Conservation (phyloP, 768 basidiomycete genomes). For the Phaffia australis region DNA sequence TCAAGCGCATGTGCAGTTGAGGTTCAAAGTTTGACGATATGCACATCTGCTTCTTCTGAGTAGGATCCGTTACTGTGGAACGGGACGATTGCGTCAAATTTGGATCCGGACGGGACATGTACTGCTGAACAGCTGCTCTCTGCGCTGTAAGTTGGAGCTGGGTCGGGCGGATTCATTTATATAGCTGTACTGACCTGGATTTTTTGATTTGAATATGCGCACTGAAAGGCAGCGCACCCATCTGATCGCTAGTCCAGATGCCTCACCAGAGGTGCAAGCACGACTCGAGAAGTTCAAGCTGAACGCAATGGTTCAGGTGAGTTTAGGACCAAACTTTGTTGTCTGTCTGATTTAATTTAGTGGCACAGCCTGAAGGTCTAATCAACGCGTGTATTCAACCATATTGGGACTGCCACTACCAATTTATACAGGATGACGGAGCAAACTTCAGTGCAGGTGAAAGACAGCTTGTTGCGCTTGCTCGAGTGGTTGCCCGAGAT, state of each 20-base stretch:
- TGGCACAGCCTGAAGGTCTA: too few species aligned
- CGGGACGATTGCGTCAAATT: slow-evolving; percentile 57
- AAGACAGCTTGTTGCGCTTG: slow-evolving; percentile 22
- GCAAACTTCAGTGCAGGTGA: slow-evolving; percentile 24
- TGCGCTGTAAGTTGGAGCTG: slow-evolving; percentile 1
- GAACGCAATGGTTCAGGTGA: slow-evolving; percentile 15
- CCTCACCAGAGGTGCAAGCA: slow-evolving; percentile 11
- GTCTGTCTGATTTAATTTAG: background rate
- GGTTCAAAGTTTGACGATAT: slow-evolving; percentile 44
- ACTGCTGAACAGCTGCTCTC: slow-evolving; percentile 48
- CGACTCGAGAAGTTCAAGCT: slow-evolving; percentile 22
- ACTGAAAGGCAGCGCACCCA: slow-evolving; percentile 5
- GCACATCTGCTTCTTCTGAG: background rate
- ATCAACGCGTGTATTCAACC: too few species aligned
- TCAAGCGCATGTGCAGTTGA: slow-evolving; percentile 58
- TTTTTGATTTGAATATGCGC: too few species aligned
- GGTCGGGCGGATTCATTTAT: slow-evolving; percentile 31
- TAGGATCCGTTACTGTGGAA: slow-evolving; percentile 51
- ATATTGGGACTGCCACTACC: background rate
- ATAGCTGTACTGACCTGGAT: background rate
- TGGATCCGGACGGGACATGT: slow-evolving; percentile 75
- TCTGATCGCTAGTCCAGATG: slow-evolving; percentile 4
- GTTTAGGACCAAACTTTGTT: background rate
- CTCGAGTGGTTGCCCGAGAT: slow-evolving; percentile 58
- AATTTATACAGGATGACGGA: slow-evolving; percentile 12